Percentiles rank a stretch among this genome's conserved stretches.
Conservation (phyloP, 2,329 filamentous ascomycete species). For the Fusarium floridanum region DNA sequence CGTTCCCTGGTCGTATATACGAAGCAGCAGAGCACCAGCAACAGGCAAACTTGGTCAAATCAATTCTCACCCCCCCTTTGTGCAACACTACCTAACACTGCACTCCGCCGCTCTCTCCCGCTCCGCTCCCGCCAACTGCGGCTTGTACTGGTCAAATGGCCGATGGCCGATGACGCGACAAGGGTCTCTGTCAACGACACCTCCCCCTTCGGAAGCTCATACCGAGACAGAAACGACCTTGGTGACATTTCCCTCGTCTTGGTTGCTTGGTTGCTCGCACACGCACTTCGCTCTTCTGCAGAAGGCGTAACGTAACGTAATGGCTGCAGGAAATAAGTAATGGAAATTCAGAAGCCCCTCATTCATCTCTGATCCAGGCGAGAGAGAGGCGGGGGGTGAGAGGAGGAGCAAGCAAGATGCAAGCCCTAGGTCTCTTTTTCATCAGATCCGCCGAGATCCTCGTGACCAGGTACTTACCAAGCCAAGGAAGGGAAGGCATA, state of each 20-base stretch:
- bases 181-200: constrained; percentile 27
- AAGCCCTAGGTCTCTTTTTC: constrained; percentile 32
- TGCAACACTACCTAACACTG: neutral
- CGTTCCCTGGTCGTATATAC: constrained; percentile 30
- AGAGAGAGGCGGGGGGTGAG: neutral
- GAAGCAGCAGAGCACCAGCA: neutral
- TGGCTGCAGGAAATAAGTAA: constrained; percentile 44
- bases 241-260: constrained; percentile 4
- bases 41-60: neutral
- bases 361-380: constrained; percentile 24
- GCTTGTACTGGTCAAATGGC: constrained; percentile 6
- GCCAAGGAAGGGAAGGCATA: neutral
- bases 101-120: constrained; percentile 15
- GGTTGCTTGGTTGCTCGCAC: neutral
- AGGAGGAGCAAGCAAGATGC: constrained; percentile 7
- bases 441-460: constrained; percentile 35
- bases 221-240: constrained; percentile 17
- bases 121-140: constrained; percentile 23
- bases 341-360: constrained; percentile 43
- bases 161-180: constrained; percentile 25
- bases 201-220: constrained; percentile 19
- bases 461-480: constrained; percentile 35
- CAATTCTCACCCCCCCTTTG: neutral
- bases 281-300: neutral
- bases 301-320: constrained; percentile 39